These are phyloP conservation scores for Globisporangium spiculum DNA, from an alignment of 352 stramenopile species.

Conservation along the genomic window DNA sequence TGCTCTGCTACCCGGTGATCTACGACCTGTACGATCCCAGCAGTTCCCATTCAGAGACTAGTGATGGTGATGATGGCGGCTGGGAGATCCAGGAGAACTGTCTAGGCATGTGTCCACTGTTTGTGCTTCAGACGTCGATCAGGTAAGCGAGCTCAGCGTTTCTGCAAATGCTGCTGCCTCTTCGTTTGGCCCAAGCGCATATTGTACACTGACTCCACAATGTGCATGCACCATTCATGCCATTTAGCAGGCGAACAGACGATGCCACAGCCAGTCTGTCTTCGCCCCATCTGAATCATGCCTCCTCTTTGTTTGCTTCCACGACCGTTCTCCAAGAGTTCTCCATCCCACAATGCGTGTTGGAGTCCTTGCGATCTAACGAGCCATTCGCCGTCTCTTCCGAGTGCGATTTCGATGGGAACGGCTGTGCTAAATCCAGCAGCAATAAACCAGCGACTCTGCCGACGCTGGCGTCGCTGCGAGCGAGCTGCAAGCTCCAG, in stretches of 20 bases:
- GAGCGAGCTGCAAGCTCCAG: conserved; percentile 3
- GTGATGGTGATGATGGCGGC: not conserved
- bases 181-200: not conserved
- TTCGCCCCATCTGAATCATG: not conserved
- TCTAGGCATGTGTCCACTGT: conserved; percentile 47
- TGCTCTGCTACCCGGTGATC: conserved; percentile 45
- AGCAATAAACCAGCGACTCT: conserved; percentile 2
- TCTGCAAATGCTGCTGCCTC: not conserved
- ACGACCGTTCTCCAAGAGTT: conserved; percentile 43
- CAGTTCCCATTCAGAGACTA: not conserved
- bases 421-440: too few species aligned
- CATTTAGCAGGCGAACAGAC: not conserved
- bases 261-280: not conserved
- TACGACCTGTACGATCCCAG: conserved; percentile 28
- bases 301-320: not conserved
- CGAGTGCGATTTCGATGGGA: not conserved
- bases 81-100: conserved; percentile 48
- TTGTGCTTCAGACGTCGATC: conserved; percentile 31
- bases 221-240: not conserved
- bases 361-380: conserved; percentile 9
- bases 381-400: not conserved
- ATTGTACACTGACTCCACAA: conserved; percentile 7
- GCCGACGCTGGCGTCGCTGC: conserved; percentile 13
- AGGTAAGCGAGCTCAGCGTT: conserved; percentile 7
- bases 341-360: conserved; percentile 43